These are phyloP conservation scores for Protostelium mycophagum DNA, from an alignment of 78 protist genomes.

Conservation along the genomic window DNA sequence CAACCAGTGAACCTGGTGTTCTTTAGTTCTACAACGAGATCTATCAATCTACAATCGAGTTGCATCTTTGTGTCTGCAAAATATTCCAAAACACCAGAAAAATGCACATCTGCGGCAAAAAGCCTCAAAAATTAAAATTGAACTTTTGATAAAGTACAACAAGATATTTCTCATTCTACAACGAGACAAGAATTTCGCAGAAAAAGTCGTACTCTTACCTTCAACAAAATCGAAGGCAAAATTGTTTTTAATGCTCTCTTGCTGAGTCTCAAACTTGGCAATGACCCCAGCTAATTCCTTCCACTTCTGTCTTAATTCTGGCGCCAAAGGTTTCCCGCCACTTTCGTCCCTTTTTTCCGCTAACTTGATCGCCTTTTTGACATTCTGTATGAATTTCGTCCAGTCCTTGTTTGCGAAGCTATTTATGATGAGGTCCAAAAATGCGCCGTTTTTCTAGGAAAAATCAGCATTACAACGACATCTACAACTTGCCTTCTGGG, in stretches of 20 bases:
- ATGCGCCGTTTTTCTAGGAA: conserved; percentile 33
- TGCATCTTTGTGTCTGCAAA: neutral
- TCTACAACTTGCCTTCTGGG: conserved; percentile 16
- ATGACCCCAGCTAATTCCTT: conserved; percentile 16
- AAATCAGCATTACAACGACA: neutral
- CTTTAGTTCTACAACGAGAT: conserved; percentile 4
- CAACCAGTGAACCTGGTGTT: conserved; percentile 63
- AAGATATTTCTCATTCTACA: too few species aligned
- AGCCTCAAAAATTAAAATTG: conserved; percentile 10
- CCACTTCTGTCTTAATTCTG: conserved; percentile 51
- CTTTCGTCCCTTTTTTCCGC: conserved; percentile 32
- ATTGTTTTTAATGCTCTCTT: conserved; percentile 20
- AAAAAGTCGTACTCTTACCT: conserved; percentile 31
- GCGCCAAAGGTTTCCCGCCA: conserved; percentile 9
- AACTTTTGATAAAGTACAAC: too few species aligned
- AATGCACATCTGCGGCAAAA: too few species aligned
- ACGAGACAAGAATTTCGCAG: neutral
- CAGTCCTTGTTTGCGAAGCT: conserved; percentile 34
- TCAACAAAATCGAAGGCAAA: conserved; percentile 92
- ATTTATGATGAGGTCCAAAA: conserved; percentile 17
- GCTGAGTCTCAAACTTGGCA: conserved; percentile 25
- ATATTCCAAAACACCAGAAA: too few species aligned
- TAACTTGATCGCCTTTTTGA: conserved; percentile 44
- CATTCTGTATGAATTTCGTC: conserved; percentile 27
- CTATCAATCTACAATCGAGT: conserved; percentile 6